Evolutionary conservation across 257 asterid genomes (phyloP).

Genomic region (Penstemon newberryi): DNA sequence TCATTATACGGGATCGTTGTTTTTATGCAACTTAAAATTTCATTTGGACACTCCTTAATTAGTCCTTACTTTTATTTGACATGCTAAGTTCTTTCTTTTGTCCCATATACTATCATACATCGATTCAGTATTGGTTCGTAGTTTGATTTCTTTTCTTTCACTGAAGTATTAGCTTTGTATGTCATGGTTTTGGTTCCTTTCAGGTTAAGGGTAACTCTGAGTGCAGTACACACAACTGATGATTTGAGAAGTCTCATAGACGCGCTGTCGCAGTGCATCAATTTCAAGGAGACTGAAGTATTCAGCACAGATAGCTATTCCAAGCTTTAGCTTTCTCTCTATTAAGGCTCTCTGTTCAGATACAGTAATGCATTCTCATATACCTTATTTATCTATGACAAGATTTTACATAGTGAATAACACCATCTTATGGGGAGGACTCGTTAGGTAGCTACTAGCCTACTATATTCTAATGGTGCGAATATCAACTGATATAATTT

Average conservation of each 20-base stretch:
- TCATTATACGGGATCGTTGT: neutral
- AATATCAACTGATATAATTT: no score
- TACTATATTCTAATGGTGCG: no score
- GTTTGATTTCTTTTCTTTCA: neutral
- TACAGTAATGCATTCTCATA: slow-evolving; percentile 6
- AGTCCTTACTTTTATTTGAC: no score
- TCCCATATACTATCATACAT: no score
- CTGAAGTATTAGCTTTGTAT: neutral
- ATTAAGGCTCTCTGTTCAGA: neutral
- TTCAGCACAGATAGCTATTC: slow-evolving; percentile 40
- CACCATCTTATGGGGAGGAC: no score
- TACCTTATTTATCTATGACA: neutral
- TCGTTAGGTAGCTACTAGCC: no score
- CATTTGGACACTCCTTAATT: no score
- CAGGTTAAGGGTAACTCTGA: slow-evolving; percentile 82
- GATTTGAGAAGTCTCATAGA: slow-evolving; percentile 70
- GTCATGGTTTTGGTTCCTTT: neutral
- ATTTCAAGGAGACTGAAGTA: slow-evolving; percentile 46
- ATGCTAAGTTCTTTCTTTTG: no score
- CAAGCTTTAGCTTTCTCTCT: slow-evolving; percentile 38
- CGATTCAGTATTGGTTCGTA: neutral
- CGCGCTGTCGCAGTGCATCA: slow-evolving; percentile 68
- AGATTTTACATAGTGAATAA: neutral
- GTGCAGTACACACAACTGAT: slow-evolving; percentile 81
- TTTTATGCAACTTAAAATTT: neutral